phyloP scores from a whole-genome alignment of 2,329 filamentous ascomycete species.

The Ascochyta rabiei region DNA sequence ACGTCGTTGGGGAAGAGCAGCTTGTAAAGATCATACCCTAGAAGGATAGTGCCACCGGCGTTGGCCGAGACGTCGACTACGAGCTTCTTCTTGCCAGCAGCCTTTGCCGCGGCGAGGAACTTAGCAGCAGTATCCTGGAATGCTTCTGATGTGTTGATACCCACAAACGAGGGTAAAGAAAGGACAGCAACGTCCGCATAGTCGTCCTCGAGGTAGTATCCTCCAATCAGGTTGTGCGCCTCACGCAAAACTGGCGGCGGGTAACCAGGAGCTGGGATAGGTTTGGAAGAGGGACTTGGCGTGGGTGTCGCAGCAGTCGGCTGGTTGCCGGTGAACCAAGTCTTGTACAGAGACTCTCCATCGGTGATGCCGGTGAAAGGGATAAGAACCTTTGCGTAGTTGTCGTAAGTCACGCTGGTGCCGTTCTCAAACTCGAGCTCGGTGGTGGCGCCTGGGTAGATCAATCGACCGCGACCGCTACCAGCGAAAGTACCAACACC shows the following conservation, averaged over 20 bases:
- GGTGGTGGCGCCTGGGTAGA: slow-evolving; percentile 53
- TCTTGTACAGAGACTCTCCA: slow-evolving; percentile 51
- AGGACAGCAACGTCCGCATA: slow-evolving; percentile 56
- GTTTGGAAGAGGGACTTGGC: slow-evolving; percentile 23
- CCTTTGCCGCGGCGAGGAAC: slow-evolving; percentile 52
- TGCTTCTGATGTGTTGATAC: slow-evolving; percentile 33
- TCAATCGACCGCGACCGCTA: slow-evolving; percentile 49
- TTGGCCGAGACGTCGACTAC: slow-evolving; percentile 66
- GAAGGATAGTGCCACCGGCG: slow-evolving; percentile 63
- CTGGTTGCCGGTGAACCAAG: slow-evolving; percentile 39
- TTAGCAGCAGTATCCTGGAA: slow-evolving; percentile 52
- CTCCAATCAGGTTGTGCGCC: slow-evolving; percentile 52
- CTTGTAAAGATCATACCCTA: slow-evolving; percentile 68
- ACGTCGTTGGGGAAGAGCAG: slow-evolving; percentile 58
- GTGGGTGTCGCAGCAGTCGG: slow-evolving; percentile 28
- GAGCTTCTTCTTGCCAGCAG: slow-evolving; percentile 63
- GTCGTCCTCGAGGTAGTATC: slow-evolving; percentile 54
- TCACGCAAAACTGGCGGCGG: slow-evolving; percentile 53
- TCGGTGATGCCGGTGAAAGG: slow-evolving; percentile 51
- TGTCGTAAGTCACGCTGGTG: slow-evolving; percentile 48
- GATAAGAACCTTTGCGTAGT: slow-evolving; percentile 52
- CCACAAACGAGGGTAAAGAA: slow-evolving; percentile 51
- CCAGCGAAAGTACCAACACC: slow-evolving; percentile 55
- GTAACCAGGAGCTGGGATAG: slow-evolving; percentile 51
- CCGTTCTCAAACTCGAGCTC: slow-evolving; percentile 56